These are phyloP conservation scores for Rhododendron ovatum DNA, from an alignment of 148 eudicot species.

Conservation along the genomic window DNA sequence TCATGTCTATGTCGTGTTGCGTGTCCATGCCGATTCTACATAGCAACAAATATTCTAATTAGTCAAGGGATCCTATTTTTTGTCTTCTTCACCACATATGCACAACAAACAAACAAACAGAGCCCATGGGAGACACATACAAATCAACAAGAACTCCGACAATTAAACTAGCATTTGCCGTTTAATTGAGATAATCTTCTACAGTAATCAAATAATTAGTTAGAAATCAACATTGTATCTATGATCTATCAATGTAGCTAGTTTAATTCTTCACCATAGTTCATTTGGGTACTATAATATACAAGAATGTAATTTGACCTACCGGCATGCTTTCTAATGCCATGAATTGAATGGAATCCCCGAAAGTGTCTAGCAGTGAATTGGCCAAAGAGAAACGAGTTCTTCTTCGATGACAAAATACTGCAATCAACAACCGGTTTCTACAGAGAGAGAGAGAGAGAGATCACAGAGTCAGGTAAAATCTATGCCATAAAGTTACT, in stretches of 20 bases:
- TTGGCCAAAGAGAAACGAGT: constrained; percentile 48
- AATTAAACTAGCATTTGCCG: background rate
- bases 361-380: constrained; percentile 30
- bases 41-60: no score
- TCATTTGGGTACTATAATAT: background rate
- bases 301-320: background rate
- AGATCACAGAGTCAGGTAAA: background rate
- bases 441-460: constrained; percentile 15
- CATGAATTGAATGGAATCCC: constrained; percentile 16
- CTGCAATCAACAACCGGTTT: constrained; percentile 25
- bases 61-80: background rate
- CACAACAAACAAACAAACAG: background rate
- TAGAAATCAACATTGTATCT: background rate
- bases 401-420: constrained; percentile 34
- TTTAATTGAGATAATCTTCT: background rate
- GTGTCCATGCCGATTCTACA: background rate
- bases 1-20: background rate
- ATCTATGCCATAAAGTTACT: background rate
- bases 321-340: constrained; percentile 31
- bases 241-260: background rate
- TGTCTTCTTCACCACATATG: background rate
- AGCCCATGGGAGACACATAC: background rate
- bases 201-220: background rate
- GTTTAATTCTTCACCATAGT: background rate
- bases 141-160: background rate